A percentile compares a stretch with the other conserved stretches of the same genome.
Conservation (phyloP, 2,329 filamentous ascomycete species). For the Nannizziopsis barbatae region DNA sequence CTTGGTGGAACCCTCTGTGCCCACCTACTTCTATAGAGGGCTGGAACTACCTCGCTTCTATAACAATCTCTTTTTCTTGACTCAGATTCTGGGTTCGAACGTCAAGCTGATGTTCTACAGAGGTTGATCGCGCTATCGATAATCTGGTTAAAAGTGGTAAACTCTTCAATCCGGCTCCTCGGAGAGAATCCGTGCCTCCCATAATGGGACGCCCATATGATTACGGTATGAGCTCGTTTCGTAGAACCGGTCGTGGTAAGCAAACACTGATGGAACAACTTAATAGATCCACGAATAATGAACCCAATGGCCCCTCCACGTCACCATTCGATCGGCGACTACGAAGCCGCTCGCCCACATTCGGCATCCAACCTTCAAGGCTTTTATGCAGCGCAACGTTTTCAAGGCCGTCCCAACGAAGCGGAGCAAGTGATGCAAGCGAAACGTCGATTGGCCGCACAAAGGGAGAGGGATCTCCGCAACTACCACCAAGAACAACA, state of each 20-base stretch:
- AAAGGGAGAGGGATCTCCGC: slow-evolving; percentile 95
- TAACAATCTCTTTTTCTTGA: too few relatives aligned
- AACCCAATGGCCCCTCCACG: slow-evolving; percentile 46
- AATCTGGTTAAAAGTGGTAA: slow-evolving; percentile 96
- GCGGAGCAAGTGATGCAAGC: slow-evolving; percentile 98
- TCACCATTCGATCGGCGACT: slow-evolving; percentile 77
- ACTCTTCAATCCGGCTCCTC: slow-evolving; percentile 60
- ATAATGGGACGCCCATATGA: slow-evolving; percentile 50
- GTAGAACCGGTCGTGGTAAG: background rate
- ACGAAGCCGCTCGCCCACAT: slow-evolving; percentile 63
- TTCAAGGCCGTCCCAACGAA: slow-evolving; percentile 78
- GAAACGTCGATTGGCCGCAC: slow-evolving; percentile 97
- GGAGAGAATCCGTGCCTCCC: slow-evolving; percentile 70
- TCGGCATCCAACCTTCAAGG: slow-evolving; percentile 72
- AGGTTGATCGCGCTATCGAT: slow-evolving; percentile 91
- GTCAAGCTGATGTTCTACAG: slow-evolving; percentile 37
- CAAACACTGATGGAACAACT: too few relatives aligned
- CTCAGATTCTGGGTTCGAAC: too few relatives aligned
- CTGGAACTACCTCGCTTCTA: too few relatives aligned
- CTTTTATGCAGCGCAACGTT: slow-evolving; percentile 88
- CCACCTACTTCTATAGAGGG: too few relatives aligned
- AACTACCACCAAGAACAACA: slow-evolving; percentile 99
- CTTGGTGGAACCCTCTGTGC: too few relatives aligned
- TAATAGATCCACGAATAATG: slow-evolving; percentile 58
- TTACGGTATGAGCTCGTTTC: slow-evolving; percentile 39